Evolutionary conservation across 345 rosid genomes (phyloP), one percentile per base, ranked within the genome.

Genomic region (Ailanthus altissimus): DNA sequence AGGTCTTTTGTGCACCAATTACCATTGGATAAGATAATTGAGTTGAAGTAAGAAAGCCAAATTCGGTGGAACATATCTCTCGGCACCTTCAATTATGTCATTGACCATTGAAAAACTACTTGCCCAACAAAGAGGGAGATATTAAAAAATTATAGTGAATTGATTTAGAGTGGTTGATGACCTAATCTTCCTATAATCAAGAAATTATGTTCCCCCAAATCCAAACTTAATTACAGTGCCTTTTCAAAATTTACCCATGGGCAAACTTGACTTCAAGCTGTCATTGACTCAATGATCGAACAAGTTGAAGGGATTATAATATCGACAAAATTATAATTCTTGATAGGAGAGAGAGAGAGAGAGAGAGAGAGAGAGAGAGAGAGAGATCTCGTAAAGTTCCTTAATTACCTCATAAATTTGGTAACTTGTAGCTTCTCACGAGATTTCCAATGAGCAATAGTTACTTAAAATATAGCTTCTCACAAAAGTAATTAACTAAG

Each of bases 71-170:
- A 77, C 81, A 78, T 79, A 82, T 77, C 83, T 74, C 75, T 78
- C 18, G 63, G 16, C 49, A 72, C 58, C 77, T 70, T 57, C 73
- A 80, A 84, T 82, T 58, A 80, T 82, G 81, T 28, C 67, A 49
- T 86, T 82, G 86, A 84, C 84, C 84, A 84, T 72, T 80, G 80
- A 76, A 78, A 56, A 77, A 84, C 71, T 60, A 75, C 47, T 78
- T 82, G 72, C 79, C 82, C 81, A 66, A 68, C 80, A 69, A 83
- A 38, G 74, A 74, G 65, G 88, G 79, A 80, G 82, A 64, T 46
- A 51, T 12, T 43, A 70, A 70, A 66, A 8, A 49, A 18, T 40
- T 56, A 57, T 9, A 63, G 72, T 14, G 21, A 67, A 69, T 16
- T 15, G 8, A 14, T 26, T 26, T 53, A 28, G 36, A 32, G 73